These are phyloP conservation scores for Apiospora pterosperma DNA, from an alignment of 2,329 filamentous ascomycete genomes.

Conservation along the genomic window DNA sequence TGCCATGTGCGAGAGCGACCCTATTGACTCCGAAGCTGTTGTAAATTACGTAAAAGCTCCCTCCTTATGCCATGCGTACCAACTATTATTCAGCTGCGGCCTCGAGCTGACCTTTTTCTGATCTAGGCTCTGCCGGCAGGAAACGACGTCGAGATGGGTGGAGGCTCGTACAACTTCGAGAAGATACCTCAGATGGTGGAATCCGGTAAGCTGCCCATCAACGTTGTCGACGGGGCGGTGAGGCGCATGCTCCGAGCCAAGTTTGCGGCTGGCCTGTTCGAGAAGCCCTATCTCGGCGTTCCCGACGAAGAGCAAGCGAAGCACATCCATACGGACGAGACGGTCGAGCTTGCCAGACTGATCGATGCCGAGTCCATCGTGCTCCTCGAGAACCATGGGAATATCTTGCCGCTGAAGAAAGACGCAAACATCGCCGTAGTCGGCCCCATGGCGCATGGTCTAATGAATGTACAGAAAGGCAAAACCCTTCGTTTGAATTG, in stretches of 20 bases:
- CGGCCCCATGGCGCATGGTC: conserved; percentile 70
- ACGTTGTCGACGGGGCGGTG: conserved; percentile 63
- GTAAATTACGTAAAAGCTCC: conserved; percentile 48
- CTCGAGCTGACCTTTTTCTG: background rate
- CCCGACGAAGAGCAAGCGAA: conserved; percentile 50
- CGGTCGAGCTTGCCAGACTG: conserved; percentile 56
- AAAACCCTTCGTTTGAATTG: background rate
- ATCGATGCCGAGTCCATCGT: conserved; percentile 63
- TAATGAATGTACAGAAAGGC: conserved; percentile 53
- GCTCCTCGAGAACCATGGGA: conserved; percentile 55
- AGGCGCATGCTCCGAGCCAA: conserved; percentile 63
- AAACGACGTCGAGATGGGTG: conserved; percentile 74
- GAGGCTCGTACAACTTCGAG: conserved; percentile 68
- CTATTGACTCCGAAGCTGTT: conserved; percentile 63
- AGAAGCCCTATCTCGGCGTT: conserved; percentile 62
- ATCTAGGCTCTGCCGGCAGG: conserved; percentile 59
- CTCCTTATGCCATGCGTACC: background rate
- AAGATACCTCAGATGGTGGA: conserved; percentile 63
- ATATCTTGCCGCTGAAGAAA: conserved; percentile 53
- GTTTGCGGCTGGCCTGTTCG: conserved; percentile 68
- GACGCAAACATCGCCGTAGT: conserved; percentile 69
- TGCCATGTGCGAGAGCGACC: conserved; percentile 56
- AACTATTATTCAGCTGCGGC: background rate
- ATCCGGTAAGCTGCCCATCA: conserved; percentile 55
- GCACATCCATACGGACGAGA: conserved; percentile 59